Percentiles rank a stretch among this genome's conserved stretches.
Conservation (phyloP, 1,284 basidiomycete species). For the Pseudozyma thailandica region DNA sequence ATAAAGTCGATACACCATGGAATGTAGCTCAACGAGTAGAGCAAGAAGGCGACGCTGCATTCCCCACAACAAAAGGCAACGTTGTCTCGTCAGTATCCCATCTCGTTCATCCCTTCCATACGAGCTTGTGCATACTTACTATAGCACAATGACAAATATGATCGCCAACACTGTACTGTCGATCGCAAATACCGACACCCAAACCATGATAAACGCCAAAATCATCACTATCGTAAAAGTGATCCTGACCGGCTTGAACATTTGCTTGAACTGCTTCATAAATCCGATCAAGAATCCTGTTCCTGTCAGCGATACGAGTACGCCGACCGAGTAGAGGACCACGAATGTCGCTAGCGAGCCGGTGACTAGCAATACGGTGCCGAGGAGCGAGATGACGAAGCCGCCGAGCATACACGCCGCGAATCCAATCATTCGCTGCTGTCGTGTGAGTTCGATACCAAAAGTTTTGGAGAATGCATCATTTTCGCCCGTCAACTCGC, state of each 20-base stretch:
- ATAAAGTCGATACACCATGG: constrained; percentile 56
- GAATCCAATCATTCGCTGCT: constrained; percentile 61
- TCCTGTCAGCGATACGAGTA: constrained; percentile 82
- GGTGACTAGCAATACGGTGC: constrained; percentile 80
- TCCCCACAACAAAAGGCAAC: not conserved
- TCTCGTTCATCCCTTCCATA: not conserved
- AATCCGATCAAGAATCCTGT: constrained; percentile 60
- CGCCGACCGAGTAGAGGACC: constrained; percentile 84
- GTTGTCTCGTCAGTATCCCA: not conserved
- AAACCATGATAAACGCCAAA: constrained; percentile 67
- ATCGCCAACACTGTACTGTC: no score
- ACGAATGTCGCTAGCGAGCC: constrained; percentile 81
- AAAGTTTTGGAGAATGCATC: constrained; percentile 56
- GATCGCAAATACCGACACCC: no score
- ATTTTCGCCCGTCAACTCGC: constrained; percentile 61
- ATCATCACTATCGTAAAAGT: constrained; percentile 83
- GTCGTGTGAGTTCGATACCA: constrained; percentile 60
- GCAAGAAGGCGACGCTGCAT: constrained; percentile 42
- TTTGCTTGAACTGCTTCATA: constrained; percentile 71
- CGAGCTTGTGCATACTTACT: constrained; percentile 37
- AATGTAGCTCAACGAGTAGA: constrained; percentile 53
- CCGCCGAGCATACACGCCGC: constrained; percentile 70
- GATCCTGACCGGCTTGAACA: constrained; percentile 93
- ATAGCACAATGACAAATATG: constrained; percentile 59
- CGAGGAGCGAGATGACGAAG: constrained; percentile 77